Evolutionary conservation across 805 yeast genomes (phyloP), one percentile per base, ranked within the genome.

Genomic region (Monosporozyma servazzii): DNA sequence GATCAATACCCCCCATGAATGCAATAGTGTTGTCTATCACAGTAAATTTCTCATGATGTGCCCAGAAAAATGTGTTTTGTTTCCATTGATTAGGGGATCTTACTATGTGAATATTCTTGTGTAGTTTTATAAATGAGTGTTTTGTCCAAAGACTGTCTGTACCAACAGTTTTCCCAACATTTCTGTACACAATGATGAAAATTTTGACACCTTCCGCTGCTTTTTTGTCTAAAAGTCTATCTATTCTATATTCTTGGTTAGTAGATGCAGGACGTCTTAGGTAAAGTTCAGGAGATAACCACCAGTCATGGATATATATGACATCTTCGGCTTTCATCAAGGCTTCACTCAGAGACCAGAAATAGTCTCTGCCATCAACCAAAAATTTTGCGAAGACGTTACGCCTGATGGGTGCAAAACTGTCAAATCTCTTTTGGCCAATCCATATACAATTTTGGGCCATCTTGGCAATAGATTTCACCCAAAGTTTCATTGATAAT

Each of bases 251-350:
- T 56, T 87, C 84, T 67, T 93, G 98, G 60, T 91, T 91, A 8
- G 96, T 96, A 67, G 87, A 84, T 0, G 96, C 91, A 0, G 99
- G 99, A 48, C 99, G 75, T 56, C 99, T 78, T 70, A 93, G 72
- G 61, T 93, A 95, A 3, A 93, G 65, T 66, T 93, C 99, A 0
- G 99, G 99, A 4, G 91, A 79, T 25, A 93, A 73, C 99, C 99
- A 93, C 99, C 99, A 93, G 62, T 91, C 99, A 63, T 93, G 97
- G 48, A 93, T 88, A 65, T 83, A 93, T 33, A 93, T 84, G 1
- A 86, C 91, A 72, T 93, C 98, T 57, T 82, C 82, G 0, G 99
- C 98, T 86, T 87, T 84, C 58, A 86, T 88, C 50, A 93, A 72
- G 0, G 98, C 99, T 10, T 89, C 82, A 30, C 96, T 86, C 2